Evolutionary conservation across 345 rosid species (phyloP), one percentile per base, ranked within the genome.

Genomic region (Pistacia vera): DNA sequence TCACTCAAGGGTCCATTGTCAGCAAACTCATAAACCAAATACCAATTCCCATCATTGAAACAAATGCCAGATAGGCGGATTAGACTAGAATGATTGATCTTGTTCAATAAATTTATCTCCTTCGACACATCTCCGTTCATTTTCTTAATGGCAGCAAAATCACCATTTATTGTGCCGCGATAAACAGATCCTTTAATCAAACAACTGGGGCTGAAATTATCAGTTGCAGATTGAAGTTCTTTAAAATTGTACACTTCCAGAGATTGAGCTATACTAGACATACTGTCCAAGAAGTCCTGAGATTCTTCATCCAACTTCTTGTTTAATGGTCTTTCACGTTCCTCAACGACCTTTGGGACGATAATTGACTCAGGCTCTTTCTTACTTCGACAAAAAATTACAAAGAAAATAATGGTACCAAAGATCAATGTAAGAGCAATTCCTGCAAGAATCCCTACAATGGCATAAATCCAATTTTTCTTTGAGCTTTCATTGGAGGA

Each of bases 71-170:
- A 91, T 65, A 94, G 92, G 55, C 89, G 87, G 5, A 91, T 84
- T 41, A 94, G 88, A 81, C 83, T 94, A 63, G 78, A 87, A 75
- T 92, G 98, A 81, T 85, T 91, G 69, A 90, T 81, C 78, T 88
- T 92, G 62, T 82, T 90, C 55, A 92, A 71, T 20, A 91, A 73
- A 69, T 84, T 82, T 25, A 89, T 83, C 88, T 94, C 97, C 74
- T 90, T 87, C 0, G 86, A 79, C 56, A 91, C 95, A 79, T 92
- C 91, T 71, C 94, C 93, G 16, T 84, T 54, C 51, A 90, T 77
- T 78, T 90, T 89, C 94, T 90, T 91, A 63, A 94, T 92, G 71
- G 90, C 91, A 41, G 91, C 96, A 11, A 78, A 84, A 71, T 94
- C 96, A 5, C 93, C 93, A 41, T 88, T 85, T 70, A 94, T 79